These are phyloP conservation scores for Colletotrichum eremochloae DNA, from an alignment of 2,329 filamentous ascomycete genomes.

Conservation along the genomic window DNA sequence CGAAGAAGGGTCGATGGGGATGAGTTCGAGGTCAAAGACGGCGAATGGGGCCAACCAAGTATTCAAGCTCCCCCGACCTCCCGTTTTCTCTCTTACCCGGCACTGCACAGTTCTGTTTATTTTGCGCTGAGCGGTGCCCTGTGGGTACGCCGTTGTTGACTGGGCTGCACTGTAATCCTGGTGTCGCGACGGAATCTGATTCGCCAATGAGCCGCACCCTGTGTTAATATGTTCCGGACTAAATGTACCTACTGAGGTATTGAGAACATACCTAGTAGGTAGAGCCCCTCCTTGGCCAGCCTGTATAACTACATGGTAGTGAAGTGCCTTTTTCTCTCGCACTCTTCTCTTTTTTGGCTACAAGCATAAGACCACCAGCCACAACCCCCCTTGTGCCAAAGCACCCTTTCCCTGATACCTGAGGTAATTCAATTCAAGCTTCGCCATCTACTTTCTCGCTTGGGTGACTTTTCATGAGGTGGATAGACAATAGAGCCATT, in stretches of 20 bases:
- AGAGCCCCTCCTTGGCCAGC: neutral
- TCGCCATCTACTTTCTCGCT: neutral
- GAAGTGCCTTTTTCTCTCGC: neutral
- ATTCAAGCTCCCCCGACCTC: slow-evolving; percentile 14
- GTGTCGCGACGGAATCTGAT: slow-evolving; percentile 17
- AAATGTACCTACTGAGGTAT: neutral
- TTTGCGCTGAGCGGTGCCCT: neutral
- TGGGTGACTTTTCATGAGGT: neutral
- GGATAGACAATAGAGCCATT: neutral
- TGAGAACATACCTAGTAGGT: no score
- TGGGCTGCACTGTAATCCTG: slow-evolving; percentile 14
- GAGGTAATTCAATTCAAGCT: neutral
- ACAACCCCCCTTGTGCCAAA: neutral
- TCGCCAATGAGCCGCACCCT: slow-evolving; percentile 5
- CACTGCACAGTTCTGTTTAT: slow-evolving; percentile 31
- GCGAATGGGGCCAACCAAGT: neutral
- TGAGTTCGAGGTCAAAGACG: slow-evolving; percentile 2
- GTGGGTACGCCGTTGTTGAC: slow-evolving; percentile 19
- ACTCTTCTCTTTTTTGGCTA: neutral
- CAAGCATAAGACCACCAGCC: neutral
- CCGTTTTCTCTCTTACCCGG: slow-evolving; percentile 19
- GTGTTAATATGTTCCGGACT: neutral
- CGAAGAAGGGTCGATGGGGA: neutral
- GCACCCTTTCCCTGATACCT: no score
- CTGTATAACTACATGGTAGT: neutral